Evolutionary conservation across 306 rosid genomes (phyloP), one percentile per base, ranked within the genome.

Genomic region (Begonia masoniana): DNA sequence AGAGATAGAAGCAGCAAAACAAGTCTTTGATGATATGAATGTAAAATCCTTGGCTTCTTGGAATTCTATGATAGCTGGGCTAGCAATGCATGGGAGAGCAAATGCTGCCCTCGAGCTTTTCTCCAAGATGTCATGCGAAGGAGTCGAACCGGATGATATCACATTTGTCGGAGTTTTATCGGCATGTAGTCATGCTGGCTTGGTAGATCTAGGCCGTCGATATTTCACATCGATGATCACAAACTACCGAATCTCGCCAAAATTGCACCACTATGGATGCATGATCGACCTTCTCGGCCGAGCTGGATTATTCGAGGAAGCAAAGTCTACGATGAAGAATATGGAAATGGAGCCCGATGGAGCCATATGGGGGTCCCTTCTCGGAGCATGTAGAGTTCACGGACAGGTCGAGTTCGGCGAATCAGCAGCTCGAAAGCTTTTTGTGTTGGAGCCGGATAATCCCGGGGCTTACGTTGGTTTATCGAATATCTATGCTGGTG

Each of bases 281-380:
- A 72, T 82, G 81, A 74, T 80, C 21, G 83, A 80, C 74, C 81
- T 84, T 53, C 70, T 84, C 13, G 87, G 81, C 54, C 79, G 84
- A 68, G 74, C 81, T 12, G 89, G 94, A 50, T 61, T 74, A 59
- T 82, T 89, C 12, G 80, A 85, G 45, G 95, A 89, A 69, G 95
- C 84, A 13, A 80, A 76, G 66, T 51, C 58, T 41, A 56, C 82
- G 47, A 72, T 89, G 47, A 60, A 69, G 50, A 70, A 54, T 41
- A 89, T 89, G 95, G 70, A 76, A 63, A 70, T 82, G 77, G 70
- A 85, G 54, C 95, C 95, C 1, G 97, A 85, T 62, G 89, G 87
- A 55, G 87, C 89, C 52, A 79, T 82, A 10, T 82, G 94, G 95
- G 87, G 97, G 52, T 76, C 89, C 61, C 80, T 88, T 68, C 97